These are phyloP conservation scores for Pseudonitzschia delicatissima DNA, from an alignment of 108 stramenopile species.

Conservation along the genomic window DNA sequence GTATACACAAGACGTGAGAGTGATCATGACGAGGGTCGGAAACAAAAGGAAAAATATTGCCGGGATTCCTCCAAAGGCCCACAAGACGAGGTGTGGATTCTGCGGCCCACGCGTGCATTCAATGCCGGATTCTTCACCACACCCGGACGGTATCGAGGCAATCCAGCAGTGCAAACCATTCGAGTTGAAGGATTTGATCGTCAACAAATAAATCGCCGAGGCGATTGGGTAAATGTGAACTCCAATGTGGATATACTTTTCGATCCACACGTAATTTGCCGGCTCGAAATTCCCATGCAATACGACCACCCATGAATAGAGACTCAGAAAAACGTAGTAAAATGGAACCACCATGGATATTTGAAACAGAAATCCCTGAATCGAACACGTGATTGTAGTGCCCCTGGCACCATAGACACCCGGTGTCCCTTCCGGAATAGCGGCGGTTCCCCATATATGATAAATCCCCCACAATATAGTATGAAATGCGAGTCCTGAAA, in stretches of 20 bases:
- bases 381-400: slow-evolving; percentile 25
- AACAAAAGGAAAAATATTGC: neutral
- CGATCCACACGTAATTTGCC: slow-evolving; percentile 8
- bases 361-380: slow-evolving; percentile 44
- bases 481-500: neutral
- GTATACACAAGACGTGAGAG: neutral
- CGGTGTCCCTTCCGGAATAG: slow-evolving; percentile 2
- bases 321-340: neutral
- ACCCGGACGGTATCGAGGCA: neutral
- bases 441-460: neutral
- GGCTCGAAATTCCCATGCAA: neutral
- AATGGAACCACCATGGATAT: neutral
- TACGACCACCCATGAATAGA: neutral
- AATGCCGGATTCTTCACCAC: neutral
- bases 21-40: neutral
- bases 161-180: neutral
- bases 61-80: neutral
- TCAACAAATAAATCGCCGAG: neutral
- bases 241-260: slow-evolving; percentile 5
- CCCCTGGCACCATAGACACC: slow-evolving; percentile 4
- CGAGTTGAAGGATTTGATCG: neutral
- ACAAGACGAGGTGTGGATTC: neutral
- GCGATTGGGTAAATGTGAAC: slow-evolving; percentile 11
- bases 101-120: slow-evolving; percentile 4
- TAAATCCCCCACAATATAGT: neutral